Percentiles rank a stretch among this genome's conserved stretches.
Evolutionary conservation across 2,329 filamentous ascomycete genomes (phyloP).

Genomic region (Samsoniella hepiali): DNA sequence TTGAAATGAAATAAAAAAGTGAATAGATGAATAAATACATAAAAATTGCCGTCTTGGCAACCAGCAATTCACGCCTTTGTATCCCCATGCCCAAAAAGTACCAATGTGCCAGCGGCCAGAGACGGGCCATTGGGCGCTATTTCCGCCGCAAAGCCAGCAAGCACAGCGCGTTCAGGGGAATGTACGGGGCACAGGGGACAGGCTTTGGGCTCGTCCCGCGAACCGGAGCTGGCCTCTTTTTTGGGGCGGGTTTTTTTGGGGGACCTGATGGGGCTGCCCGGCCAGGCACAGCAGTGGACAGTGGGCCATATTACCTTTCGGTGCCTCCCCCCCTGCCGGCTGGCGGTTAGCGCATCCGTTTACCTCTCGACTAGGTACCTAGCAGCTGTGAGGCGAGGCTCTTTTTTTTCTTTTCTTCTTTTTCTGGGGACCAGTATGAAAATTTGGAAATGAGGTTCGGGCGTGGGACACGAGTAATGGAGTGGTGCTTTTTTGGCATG

Average conservation of each 20-base stretch:
- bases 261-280: background rate
- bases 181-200: background rate
- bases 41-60: background rate
- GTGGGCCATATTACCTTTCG: background rate
- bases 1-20: no score
- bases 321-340: background rate
- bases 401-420: background rate
- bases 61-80: background rate
- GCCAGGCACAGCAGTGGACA: background rate
- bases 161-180: background rate
- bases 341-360: constrained; percentile 8
- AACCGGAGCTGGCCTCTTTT: background rate
- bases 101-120: background rate
- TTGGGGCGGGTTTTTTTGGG: background rate
- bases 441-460: background rate
- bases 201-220: background rate
- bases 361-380: background rate
- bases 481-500: background rate
- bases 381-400: background rate
- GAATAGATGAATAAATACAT: no score
- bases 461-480: background rate
- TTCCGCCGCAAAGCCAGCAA: background rate
- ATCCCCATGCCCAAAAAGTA: no score
- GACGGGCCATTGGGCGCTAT: background rate
- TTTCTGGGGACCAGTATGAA: background rate